Evolutionary conservation across 257 asterid species (phyloP), one percentile per base, ranked within the genome.

Genomic region (Przewalskia tangutica): DNA sequence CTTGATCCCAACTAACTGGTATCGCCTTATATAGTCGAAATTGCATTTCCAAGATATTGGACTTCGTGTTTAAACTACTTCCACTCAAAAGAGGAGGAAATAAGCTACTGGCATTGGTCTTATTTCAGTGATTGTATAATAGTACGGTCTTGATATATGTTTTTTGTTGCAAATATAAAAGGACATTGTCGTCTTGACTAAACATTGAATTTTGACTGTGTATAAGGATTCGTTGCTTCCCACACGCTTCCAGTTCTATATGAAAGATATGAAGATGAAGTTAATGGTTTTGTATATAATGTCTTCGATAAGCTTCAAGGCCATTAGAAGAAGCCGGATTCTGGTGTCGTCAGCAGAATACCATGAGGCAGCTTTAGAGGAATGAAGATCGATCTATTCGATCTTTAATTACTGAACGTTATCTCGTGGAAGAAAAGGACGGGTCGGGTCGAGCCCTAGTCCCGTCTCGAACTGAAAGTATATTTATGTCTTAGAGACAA

Each of bases 171-270:
- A 42, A 68, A 18, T 42, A 68, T 68, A 2, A 4, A n/a, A n/a
- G 1, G 10, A n/a, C 10, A 17, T 27, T n/a, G 42, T 27, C 5
- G 78, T 71, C 59, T 71, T 71, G 58, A 73, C 42, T 23, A 3
- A 12, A 73, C 44, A 48, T 48, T 73, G 79, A 20, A 73, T 13
- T 73, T 50, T 73, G 60, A 73, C 40, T 71, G 40, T 73, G 17
- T 73, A 7, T 48, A 48, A 93, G 98, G 98, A 87, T 92, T 94
- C 83, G 87, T 95, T 62, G 92, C 90, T 12, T 98, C 97, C 17
- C 98, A 94, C 89, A 91, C 95, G 7, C 86, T 95, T 79, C 99
- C 99, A 0, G 88, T 91, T 59, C 79, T 95, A 76, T 95, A 95
- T 12, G 99, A 94, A 66, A 86, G 85, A 89, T 94, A 95, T 16